Conservation (phyloP, 1,139 yeast genomes). For the Saccharomyces hybrid region DNA sequence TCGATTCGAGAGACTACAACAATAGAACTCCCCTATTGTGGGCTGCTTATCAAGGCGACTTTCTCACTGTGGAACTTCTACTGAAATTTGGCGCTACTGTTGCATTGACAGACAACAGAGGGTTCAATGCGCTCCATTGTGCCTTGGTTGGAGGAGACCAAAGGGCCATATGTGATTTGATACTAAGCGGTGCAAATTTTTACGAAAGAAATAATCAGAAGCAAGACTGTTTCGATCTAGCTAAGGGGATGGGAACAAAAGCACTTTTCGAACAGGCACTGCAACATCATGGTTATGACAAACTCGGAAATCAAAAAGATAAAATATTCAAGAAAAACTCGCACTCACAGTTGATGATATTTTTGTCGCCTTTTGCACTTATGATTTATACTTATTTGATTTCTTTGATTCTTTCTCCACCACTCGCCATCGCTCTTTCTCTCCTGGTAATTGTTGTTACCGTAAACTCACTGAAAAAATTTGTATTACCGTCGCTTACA, state of each 20-base stretch:
- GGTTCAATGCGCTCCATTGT: constrained; percentile 80
- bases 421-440: constrained; percentile 18
- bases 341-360: constrained; percentile 51
- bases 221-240: constrained; percentile 56
- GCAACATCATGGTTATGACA: not conserved
- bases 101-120: constrained; percentile 48
- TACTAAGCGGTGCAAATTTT: constrained; percentile 63
- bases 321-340: constrained; percentile 35
- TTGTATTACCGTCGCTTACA: not conserved
- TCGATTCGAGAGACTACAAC: constrained; percentile 17
- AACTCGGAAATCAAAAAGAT: constrained; percentile 24
- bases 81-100: constrained; percentile 66
- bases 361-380: constrained; percentile 50
- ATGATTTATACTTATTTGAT: constrained; percentile 41
- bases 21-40: constrained; percentile 75
- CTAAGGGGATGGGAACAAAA: constrained; percentile 64
- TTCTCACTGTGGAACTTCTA: constrained; percentile 59
- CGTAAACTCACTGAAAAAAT: not conserved
- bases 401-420: constrained; percentile 23
- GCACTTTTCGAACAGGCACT: constrained; percentile 44
- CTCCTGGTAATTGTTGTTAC: not conserved
- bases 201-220: constrained; percentile 48
- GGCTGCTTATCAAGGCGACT: constrained; percentile 92
- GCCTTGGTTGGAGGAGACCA: constrained; percentile 64
- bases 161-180: constrained; percentile 33